Percentiles rank a stretch among this genome's conserved stretches.
These are phyloP conservation scores for Maudiozyma pseudohumilis DNA, from an alignment of 805 yeast genomes.

Conservation along the genomic window DNA sequence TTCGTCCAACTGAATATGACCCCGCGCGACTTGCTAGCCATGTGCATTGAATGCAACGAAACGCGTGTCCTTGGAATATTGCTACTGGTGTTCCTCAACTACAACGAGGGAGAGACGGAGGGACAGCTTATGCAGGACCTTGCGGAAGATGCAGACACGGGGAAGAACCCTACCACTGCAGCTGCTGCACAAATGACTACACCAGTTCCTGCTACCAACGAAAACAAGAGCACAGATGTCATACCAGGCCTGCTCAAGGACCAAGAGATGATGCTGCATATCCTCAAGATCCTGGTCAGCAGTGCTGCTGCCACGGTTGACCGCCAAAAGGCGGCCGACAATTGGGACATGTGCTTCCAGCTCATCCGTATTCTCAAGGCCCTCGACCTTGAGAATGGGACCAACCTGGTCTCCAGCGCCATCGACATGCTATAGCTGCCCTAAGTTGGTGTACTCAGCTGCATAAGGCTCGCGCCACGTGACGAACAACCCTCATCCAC, in stretches of 20 bases:
- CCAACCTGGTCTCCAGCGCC: slow-evolving; percentile 19
- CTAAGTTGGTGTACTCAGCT: too few relatives aligned
- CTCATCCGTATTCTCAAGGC: slow-evolving; percentile 22
- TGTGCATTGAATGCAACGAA: slow-evolving; percentile 25
- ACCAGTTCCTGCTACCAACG: neutral
- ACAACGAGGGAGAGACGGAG: slow-evolving; percentile 8
- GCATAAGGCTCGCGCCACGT: too few relatives aligned
- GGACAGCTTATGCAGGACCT: slow-evolving; percentile 3
- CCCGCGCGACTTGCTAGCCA: slow-evolving; percentile 24
- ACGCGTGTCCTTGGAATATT: slow-evolving; percentile 25
- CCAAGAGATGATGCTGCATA: slow-evolving; percentile 26
- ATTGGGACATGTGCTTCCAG: slow-evolving; percentile 31
- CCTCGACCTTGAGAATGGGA: slow-evolving; percentile 22
- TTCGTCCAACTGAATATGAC: slow-evolving; percentile 21
- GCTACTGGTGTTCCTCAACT: slow-evolving; percentile 26
- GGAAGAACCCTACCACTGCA: neutral
- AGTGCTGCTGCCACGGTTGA: slow-evolving; percentile 22
- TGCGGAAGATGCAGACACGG: neutral
- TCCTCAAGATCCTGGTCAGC: slow-evolving; percentile 21
- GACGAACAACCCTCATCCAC: too few relatives aligned
- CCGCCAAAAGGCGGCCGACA: slow-evolving; percentile 20
- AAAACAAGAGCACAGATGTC: neutral
- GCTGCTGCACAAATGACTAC: neutral
- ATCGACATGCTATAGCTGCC: slow-evolving; percentile 14
- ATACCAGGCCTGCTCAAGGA: slow-evolving; percentile 19